A percentile compares a stretch with the other conserved stretches of the same genome.
Evolutionary conservation across 2,329 filamentous ascomycete genomes (phyloP).

Genomic region (Fusarium papillatum): DNA sequence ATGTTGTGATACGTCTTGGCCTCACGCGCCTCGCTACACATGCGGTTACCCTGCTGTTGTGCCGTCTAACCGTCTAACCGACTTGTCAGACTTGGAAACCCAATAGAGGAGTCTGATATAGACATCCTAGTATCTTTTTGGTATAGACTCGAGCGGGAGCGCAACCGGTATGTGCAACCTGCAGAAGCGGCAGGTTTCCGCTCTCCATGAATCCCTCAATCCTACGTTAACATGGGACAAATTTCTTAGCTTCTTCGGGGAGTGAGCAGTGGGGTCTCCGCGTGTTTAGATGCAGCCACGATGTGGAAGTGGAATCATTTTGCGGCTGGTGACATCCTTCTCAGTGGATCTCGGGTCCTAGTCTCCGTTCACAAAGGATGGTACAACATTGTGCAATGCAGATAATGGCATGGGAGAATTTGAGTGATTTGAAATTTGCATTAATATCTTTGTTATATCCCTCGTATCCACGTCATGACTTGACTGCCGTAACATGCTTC

Average conservation of each 20-base stretch:
- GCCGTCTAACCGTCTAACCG: not conserved
- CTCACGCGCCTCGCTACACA: not conserved
- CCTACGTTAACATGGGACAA: not conserved
- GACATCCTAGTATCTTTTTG: not conserved
- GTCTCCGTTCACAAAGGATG: not conserved
- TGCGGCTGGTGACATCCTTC: not conserved
- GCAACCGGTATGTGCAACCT: not conserved
- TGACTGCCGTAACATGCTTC: constrained; percentile 6
- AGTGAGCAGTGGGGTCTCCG: not conserved
- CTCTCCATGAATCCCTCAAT: not conserved
- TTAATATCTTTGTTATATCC: not conserved
- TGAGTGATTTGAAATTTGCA: not conserved
- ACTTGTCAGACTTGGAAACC: not conserved
- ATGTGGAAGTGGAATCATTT: not conserved
- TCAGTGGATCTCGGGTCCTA: not conserved
- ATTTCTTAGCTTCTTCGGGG: not conserved
- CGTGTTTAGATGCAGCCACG: not conserved
- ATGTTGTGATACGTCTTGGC: not conserved
- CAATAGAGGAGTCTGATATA: not conserved
- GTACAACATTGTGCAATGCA: not conserved
- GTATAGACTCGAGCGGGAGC: not conserved
- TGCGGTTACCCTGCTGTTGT: not conserved
- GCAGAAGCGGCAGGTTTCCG: not conserved
- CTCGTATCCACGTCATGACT: not conserved
- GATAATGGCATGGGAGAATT: not conserved